phyloP scores from a whole-genome alignment of 176 grass and related monocot genomes.

The Zoysia japonica region DNA sequence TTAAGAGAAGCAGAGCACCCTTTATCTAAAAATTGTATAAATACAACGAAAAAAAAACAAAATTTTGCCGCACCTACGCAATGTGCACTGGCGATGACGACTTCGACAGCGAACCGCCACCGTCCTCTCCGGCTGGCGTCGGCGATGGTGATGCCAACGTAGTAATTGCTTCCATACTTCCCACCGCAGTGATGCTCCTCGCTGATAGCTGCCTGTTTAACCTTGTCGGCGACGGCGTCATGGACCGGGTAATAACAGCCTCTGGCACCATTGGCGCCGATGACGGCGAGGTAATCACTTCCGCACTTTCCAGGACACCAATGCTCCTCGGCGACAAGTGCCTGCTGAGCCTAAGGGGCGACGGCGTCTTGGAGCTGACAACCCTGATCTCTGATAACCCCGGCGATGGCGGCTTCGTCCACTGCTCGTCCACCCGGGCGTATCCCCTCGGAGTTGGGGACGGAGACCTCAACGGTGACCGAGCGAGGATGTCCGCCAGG shows the following conservation, averaged over 20 bases:
- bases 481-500: constrained; percentile 38
- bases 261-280: background rate
- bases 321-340: background rate
- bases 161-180: background rate
- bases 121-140: background rate
- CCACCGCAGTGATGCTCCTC: background rate
- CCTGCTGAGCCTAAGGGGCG: background rate
- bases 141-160: constrained; percentile 10
- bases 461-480: constrained; percentile 37
- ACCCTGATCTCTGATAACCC: constrained; percentile 15
- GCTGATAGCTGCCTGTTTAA: background rate
- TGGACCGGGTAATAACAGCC: constrained; percentile 20
- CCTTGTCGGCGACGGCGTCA: constrained; percentile 22
- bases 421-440: background rate
- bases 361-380: constrained; percentile 28
- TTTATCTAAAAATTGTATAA: too few relatives aligned
- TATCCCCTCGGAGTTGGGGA: constrained; percentile 6
- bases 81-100: constrained; percentile 4
- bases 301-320: constrained; percentile 8
- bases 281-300: constrained; percentile 17
- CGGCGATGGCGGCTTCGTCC: background rate
- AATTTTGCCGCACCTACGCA: background rate
- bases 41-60: too few relatives aligned
- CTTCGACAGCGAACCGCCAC: constrained; percentile 36
- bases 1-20: too few relatives aligned